phyloP scores from a whole-genome alignment of 2,329 filamentous ascomycete species.

The Talaromyces albobiverticillius region DNA sequence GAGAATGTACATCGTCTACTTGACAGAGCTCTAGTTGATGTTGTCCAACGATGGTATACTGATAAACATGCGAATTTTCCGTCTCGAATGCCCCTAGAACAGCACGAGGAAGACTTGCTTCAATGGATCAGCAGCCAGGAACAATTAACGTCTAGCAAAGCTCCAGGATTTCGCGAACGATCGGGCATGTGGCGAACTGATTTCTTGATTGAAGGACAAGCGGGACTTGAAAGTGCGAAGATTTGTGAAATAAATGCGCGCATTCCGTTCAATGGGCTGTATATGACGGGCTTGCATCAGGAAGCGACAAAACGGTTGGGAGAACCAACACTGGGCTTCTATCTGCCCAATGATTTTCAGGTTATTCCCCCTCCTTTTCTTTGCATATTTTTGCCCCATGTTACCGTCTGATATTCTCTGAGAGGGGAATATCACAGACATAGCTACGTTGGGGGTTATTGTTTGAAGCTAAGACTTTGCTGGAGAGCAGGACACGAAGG shows the following conservation, averaged over 20 bases:
- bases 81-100: conserved; percentile 25
- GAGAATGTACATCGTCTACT: conserved; percentile 21
- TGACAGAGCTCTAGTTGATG: conserved; percentile 23
- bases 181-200: conserved; percentile 28
- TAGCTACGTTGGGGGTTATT: too few relatives aligned
- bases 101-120: conserved; percentile 23
- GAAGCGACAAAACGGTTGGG: conserved; percentile 4
- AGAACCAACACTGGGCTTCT: conserved; percentile 3
- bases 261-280: conserved; percentile 23
- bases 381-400: too few relatives aligned
- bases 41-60: conserved; percentile 28
- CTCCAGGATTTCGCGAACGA: not conserved
- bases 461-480: not conserved
- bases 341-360: conserved; percentile 5
- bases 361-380: not conserved
- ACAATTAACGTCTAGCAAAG: not conserved
- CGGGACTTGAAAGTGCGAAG: not conserved
- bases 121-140: conserved; percentile 10
- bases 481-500: not conserved
- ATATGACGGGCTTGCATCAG: conserved; percentile 12
- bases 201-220: conserved; percentile 20
- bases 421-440: too few relatives aligned
- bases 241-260: conserved; percentile 28
- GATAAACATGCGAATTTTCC: conserved; percentile 23
- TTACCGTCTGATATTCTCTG: too few relatives aligned